Evolutionary conservation across 2,329 filamentous ascomycete genomes (phyloP).

Genomic region (Pyrenophora graminea): DNA sequence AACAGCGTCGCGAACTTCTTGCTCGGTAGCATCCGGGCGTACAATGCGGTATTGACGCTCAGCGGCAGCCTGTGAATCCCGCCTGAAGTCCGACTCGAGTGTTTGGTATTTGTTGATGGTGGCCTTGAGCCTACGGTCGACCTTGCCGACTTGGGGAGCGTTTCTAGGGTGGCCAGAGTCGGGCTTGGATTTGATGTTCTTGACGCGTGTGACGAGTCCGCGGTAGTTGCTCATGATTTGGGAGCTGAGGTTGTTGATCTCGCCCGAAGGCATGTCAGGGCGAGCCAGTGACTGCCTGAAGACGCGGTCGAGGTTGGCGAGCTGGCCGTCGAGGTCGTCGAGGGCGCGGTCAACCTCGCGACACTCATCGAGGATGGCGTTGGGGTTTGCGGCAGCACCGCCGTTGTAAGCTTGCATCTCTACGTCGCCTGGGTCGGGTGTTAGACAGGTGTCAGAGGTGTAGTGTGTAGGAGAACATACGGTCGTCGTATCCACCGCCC

Average conservation of each 20-base stretch:
- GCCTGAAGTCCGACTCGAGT: conserved; percentile 78
- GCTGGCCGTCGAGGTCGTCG: conserved; percentile 71
- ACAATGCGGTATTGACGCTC: conserved; percentile 90
- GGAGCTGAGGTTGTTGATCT: conserved; percentile 72
- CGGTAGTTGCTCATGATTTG: conserved; percentile 86
- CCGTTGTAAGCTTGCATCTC: conserved; percentile 69
- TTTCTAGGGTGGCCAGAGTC: conserved; percentile 76
- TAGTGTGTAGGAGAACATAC: conserved; percentile 38
- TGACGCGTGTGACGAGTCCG: conserved; percentile 76
- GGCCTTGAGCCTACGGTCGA: conserved; percentile 77
- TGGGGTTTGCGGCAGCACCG: conserved; percentile 57
- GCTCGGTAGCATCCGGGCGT: conserved; percentile 75
- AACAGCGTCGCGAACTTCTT: conserved; percentile 77
- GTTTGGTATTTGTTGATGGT: conserved; percentile 83
- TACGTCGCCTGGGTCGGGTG: conserved; percentile 49
- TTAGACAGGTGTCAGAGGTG: conserved; percentile 29
- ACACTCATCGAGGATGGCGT: conserved; percentile 83
- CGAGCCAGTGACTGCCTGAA: conserved; percentile 75
- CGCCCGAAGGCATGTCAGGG: conserved; percentile 71
- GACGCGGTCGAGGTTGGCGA: conserved; percentile 71
- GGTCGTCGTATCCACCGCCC: conserved; percentile 59
- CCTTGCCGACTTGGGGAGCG: conserved; percentile 76
- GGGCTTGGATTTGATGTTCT: conserved; percentile 78
- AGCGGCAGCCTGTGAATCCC: conserved; percentile 80
- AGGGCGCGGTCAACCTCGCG: conserved; percentile 78